Conservation (phyloP, 106 monocot genomes). For the Phalaenopsis equestris region DNA sequence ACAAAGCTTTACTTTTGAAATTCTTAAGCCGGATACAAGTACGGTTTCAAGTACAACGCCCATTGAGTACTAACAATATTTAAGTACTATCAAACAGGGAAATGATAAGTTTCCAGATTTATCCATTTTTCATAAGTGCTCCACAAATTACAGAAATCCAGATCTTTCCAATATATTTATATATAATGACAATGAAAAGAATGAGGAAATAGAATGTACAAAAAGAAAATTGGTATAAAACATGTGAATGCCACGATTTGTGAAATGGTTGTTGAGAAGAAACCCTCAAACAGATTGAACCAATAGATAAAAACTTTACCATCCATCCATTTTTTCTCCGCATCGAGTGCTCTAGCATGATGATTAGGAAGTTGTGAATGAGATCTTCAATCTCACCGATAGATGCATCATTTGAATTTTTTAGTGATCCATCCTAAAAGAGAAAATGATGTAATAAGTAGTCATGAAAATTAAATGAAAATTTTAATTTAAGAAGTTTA, state of each 20-base stretch:
- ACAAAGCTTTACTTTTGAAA: not conserved
- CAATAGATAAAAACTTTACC: slow-evolving; percentile 28
- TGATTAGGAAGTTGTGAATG: slow-evolving; percentile 86
- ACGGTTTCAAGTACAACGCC: not conserved
- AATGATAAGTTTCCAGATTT: not conserved
- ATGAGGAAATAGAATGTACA: not conserved
- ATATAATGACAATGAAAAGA: not conserved
- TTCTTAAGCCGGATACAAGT: not conserved
- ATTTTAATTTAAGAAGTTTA: not conserved
- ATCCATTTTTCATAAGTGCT: not conserved
- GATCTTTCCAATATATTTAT: not conserved
- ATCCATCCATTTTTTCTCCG: slow-evolving; percentile 97
- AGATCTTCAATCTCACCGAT: slow-evolving; percentile 90
- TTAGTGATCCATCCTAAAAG: slow-evolving; percentile 46
- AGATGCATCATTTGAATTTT: slow-evolving; percentile 37
- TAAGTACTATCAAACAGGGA: not conserved
- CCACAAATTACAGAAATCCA: not conserved
- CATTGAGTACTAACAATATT: not conserved
- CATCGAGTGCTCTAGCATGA: slow-evolving; percentile 96
- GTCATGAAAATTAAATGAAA: not conserved
- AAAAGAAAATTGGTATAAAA: not conserved
- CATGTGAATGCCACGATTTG: not conserved
- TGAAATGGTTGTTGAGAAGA: not conserved
- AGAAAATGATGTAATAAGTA: slow-evolving; percentile 1
- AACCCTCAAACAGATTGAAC: not conserved